Conservation (phyloP, 2,329 filamentous ascomycete genomes). For the Dactylonectria estremocensis region DNA sequence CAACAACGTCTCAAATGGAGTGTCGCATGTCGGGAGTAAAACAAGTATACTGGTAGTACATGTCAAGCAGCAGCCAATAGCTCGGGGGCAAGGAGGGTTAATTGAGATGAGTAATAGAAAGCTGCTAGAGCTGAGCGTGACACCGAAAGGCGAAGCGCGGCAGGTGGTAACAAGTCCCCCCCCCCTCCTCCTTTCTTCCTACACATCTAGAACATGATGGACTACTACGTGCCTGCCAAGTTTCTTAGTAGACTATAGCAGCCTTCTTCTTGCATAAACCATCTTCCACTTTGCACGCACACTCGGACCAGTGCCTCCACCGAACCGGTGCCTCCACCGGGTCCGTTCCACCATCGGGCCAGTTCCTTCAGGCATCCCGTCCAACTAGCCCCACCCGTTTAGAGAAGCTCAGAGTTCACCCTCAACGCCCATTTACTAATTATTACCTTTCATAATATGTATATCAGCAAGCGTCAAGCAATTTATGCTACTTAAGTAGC, state of each 20-base stretch:
- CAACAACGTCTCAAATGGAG: not conserved
- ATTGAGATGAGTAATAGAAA: not conserved
- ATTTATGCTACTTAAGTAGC: not conserved
- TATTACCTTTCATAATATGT: not conserved
- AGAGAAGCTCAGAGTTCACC: not conserved
- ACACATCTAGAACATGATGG: too few relatives aligned
- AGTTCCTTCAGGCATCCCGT: not conserved
- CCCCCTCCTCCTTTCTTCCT: too few relatives aligned
- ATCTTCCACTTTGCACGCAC: not conserved
- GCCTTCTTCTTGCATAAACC: too few relatives aligned
- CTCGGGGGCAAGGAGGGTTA: not conserved
- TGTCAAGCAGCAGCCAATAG: not conserved
- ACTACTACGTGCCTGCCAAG: too few relatives aligned
- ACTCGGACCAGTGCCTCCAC: not conserved
- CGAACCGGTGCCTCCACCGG: not conserved
- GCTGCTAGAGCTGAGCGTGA: not conserved
- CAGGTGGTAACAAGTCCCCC: not conserved
- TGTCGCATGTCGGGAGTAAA: not conserved
- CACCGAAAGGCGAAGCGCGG: not conserved
- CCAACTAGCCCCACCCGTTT: not conserved
- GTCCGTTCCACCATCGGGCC: not conserved
- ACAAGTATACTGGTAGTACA: not conserved
- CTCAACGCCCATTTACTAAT: not conserved
- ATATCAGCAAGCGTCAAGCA: not conserved
- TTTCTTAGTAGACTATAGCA: too few relatives aligned